A percentile compares a stretch with the other conserved stretches of the same genome.
Conservation (phyloP, 2,329 filamentous ascomycete genomes). For the Pseudogymnoascus sp. region DNA sequence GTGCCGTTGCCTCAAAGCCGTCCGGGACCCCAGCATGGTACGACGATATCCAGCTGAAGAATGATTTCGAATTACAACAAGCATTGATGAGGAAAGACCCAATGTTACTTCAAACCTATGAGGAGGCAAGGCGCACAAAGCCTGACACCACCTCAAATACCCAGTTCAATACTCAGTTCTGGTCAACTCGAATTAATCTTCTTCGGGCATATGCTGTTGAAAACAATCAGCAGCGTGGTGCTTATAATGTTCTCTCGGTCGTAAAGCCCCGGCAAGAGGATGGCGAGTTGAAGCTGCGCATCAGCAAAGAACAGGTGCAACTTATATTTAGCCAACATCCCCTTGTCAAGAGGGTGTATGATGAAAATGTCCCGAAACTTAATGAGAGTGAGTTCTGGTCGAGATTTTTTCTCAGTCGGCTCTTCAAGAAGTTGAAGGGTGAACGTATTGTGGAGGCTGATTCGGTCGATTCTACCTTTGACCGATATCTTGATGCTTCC, state of each 20-base stretch:
- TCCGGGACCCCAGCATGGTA: constrained; percentile 52
- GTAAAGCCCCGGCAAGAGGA: constrained; percentile 74
- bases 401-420: constrained; percentile 81
- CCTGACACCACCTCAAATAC: constrained; percentile 72
- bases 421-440: constrained; percentile 86
- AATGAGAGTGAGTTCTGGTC: constrained; percentile 83
- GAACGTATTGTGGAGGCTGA: constrained; percentile 77
- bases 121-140: constrained; percentile 74
- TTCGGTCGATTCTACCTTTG: constrained; percentile 64
- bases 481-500: constrained; percentile 73
- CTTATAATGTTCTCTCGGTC: constrained; percentile 88
- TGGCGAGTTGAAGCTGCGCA: constrained; percentile 68
- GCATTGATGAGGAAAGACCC: constrained; percentile 77
- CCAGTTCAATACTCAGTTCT: constrained; percentile 88
- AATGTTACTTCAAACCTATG: constrained; percentile 72
- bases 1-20: constrained; percentile 49
- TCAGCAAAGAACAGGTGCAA: constrained; percentile 86
- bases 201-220: constrained; percentile 88
- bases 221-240: constrained; percentile 72
- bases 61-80: constrained; percentile 75
- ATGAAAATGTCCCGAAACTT: constrained; percentile 81
- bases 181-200: constrained; percentile 79
- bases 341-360: constrained; percentile 80
- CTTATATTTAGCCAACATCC: constrained; percentile 92
- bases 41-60: constrained; percentile 69